Evolutionary conservation across 352 stramenopile genomes (phyloP), one percentile per base, ranked within the genome.

Genomic region (Phytophthora cryptogea): DNA sequence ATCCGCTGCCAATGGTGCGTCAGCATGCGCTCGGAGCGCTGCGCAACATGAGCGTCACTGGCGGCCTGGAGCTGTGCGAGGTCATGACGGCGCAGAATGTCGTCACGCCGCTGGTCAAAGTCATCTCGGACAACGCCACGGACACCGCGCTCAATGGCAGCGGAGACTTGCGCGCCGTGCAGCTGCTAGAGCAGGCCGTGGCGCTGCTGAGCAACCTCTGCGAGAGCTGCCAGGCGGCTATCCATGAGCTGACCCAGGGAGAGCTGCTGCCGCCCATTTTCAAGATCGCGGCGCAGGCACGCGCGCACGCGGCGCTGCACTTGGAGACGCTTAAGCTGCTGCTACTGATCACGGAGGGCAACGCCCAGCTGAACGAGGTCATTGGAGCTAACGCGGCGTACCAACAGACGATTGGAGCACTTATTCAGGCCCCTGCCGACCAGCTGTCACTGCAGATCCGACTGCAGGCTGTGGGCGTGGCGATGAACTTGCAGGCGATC

Each of bases 21-120:
- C 79, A 94, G 35, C 80, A 94, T 59, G 85, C 84, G 7, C 63
- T 96, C 7, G 87, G 87, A 17, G 87, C 87, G 11, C 69, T 94
- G 48, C 84, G 86, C 60, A 96, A 96, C 66, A 92, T 96, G 47
- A 94, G 83, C 57, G 82, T 94, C n/a, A 90, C 86, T 0, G 87
- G 87, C 43, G 87, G 87, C 33, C 68, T 91, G 35, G 85, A 93
- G 65, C 72, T 90, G 16, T 96, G 82, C 47, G 87, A 96, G 71
- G 59, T 78, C 40, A 89, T 96, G 78, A 92, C 78, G 28, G 59
- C 55, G 14, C 74, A 89, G 50, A 90, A 90, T 45, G 80, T 92
- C 16, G 72, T 94, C 47, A 90, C 84, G 57, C 86, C 86, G 28
- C 62, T 92, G 32, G 74, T 90, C 13, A 89, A 86, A 41, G 68